phyloP scores from a whole-genome alignment of 2,329 filamentous ascomycete genomes.

The Didymella pinodella region DNA sequence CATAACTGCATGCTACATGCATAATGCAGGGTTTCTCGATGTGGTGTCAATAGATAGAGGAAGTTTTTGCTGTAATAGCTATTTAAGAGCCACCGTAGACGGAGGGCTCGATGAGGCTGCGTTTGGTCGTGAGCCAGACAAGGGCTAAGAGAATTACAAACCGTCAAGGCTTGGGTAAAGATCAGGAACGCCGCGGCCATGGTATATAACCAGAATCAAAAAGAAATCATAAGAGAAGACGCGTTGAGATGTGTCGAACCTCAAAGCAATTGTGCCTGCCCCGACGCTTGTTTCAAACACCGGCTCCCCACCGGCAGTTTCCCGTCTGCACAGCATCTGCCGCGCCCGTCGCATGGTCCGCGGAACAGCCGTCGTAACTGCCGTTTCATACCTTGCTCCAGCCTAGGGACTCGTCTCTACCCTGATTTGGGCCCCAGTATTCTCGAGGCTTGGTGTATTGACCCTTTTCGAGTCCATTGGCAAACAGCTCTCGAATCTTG shows the following conservation, averaged over 20 bases:
- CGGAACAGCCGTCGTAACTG: conserved; percentile 5
- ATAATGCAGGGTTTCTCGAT: not conserved
- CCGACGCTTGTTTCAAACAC: conserved; percentile 2
- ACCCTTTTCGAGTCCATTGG: conserved; percentile 48
- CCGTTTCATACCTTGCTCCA: conserved; percentile 47
- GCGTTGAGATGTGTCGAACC: not conserved
- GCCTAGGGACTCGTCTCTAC: conserved; percentile 41
- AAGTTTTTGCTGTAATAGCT: not conserved
- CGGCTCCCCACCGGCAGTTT: conserved; percentile 25
- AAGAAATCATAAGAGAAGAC: not conserved
- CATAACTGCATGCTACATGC: not conserved
- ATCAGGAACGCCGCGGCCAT: not conserved
- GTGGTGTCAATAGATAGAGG: not conserved
- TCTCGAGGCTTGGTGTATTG: conserved; percentile 49
- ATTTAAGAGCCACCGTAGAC: not conserved
- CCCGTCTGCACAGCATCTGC: not conserved
- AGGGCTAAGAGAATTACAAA: not conserved
- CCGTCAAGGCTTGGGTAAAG: not conserved
- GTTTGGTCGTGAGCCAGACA: not conserved
- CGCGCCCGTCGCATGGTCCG: conserved; percentile 13
- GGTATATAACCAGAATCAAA: not conserved
- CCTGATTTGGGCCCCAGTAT: conserved; percentile 53
- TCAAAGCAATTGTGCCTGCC: not conserved
- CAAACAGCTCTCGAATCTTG: conserved; percentile 46
- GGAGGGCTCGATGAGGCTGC: not conserved